Evolutionary conservation across 805 yeast genomes (phyloP).

Genomic region (Kluyveromyces wickerhamii): DNA sequence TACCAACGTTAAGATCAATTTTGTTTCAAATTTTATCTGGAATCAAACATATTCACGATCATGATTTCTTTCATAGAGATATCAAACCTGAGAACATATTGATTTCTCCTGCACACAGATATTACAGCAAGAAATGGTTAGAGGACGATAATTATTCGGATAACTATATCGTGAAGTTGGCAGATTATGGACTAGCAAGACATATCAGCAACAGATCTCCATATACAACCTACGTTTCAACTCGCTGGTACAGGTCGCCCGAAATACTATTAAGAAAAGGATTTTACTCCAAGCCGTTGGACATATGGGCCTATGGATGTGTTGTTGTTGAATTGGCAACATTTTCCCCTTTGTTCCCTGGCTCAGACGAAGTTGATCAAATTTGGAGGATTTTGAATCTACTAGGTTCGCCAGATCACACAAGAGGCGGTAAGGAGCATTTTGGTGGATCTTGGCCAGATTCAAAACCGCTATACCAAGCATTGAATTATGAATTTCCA

Average conservation of each 20-base stretch:
- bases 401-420: slow-evolving; percentile 60
- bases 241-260: slow-evolving; percentile 84
- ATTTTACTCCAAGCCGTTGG: slow-evolving; percentile 60
- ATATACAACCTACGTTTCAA: slow-evolving; percentile 71
- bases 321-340: slow-evolving; percentile 69
- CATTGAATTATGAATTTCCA: slow-evolving; percentile 53
- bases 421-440: slow-evolving; percentile 30
- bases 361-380: slow-evolving; percentile 72
- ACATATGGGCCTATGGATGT: slow-evolving; percentile 82
- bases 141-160: slow-evolving; percentile 21
- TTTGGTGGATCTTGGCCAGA: slow-evolving; percentile 72
- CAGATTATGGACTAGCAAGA: slow-evolving; percentile 76
- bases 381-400: slow-evolving; percentile 55
- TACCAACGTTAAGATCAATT: slow-evolving; percentile 54
- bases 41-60: slow-evolving; percentile 70
- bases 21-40: slow-evolving; percentile 68
- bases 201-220: slow-evolving; percentile 43
- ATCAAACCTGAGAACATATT: slow-evolving; percentile 90
- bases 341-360: slow-evolving; percentile 77
- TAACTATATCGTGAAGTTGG: slow-evolving; percentile 59
- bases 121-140: slow-evolving; percentile 35
- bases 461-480: slow-evolving; percentile 43
- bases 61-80: slow-evolving; percentile 67
- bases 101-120: slow-evolving; percentile 49
- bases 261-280: slow-evolving; percentile 63